Percentiles rank a stretch among this genome's conserved stretches.
Conservation (phyloP, 495 filamentous ascomycete species). For the Penicillium simplicissimum region DNA sequence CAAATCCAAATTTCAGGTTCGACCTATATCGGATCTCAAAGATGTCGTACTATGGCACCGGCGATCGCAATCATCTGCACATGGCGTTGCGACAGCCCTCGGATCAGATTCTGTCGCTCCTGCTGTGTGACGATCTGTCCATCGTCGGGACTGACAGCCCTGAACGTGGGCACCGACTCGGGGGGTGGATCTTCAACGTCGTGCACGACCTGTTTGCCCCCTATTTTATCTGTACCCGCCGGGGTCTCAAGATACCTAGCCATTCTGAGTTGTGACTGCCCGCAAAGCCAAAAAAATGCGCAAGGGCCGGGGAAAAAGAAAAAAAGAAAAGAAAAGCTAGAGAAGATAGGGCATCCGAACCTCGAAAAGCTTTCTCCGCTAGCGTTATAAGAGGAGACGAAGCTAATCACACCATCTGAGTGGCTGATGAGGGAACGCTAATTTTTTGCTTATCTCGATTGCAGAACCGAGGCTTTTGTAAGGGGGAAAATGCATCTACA, state of each 20-base stretch:
- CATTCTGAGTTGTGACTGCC: background rate
- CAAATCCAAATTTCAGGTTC: background rate
- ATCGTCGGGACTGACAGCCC: constrained; percentile 10
- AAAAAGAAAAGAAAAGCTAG: background rate
- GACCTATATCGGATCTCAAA: no score
- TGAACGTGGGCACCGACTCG: constrained; percentile 5
- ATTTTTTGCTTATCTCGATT: constrained; percentile 1
- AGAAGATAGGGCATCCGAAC: background rate
- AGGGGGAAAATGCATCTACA: background rate
- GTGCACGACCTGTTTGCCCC: constrained; percentile 17
- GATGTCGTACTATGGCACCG: constrained; percentile 53
- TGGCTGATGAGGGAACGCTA: constrained; percentile 7
- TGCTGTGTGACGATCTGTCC: constrained; percentile 27
- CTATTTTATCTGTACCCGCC: constrained; percentile 2
- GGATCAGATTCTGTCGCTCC: constrained; percentile 29
- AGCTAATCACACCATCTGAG: constrained; percentile 5
- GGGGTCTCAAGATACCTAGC: constrained; percentile 1
- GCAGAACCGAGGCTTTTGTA: background rate
- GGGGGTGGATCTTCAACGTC: constrained; percentile 24
- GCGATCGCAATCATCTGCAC: constrained; percentile 61
- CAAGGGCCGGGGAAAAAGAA: background rate
- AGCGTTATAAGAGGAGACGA: background rate
- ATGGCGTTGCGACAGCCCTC: constrained; percentile 47
- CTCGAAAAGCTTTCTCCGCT: background rate
- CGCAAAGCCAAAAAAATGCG: background rate